Conservation (phyloP, 768 basidiomycete species). For the Kwoniella mangroviensis region DNA sequence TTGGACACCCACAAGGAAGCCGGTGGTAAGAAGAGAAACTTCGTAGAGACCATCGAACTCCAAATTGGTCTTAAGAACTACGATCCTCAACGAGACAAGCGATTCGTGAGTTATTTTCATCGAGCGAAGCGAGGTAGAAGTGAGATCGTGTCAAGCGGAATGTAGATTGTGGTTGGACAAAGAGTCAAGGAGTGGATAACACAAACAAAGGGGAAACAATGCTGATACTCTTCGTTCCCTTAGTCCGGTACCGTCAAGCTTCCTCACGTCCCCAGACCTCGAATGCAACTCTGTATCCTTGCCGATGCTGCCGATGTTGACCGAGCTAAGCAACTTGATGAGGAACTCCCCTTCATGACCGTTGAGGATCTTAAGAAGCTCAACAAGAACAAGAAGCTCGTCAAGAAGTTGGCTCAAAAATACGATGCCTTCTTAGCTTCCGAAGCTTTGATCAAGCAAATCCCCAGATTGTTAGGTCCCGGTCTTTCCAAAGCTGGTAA, state of each 20-base stretch:
- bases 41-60: conserved; percentile 60
- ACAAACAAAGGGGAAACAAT: background rate
- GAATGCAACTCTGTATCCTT: conserved; percentile 99
- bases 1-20: conserved; percentile 69
- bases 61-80: conserved; percentile 61
- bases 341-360: conserved; percentile 80
- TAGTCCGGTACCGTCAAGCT: conserved; percentile 65
- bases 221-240: background rate
- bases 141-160: background rate
- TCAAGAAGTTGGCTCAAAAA: conserved; percentile 99
- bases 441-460: conserved; percentile 98
- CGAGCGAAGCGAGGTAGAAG: background rate
- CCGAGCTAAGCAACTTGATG: conserved; percentile 55
- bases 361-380: conserved; percentile 99
- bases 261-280: conserved; percentile 94
- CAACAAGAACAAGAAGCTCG: conserved; percentile 99
- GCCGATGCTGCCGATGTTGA: conserved; percentile 99
- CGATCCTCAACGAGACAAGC: conserved; percentile 98
- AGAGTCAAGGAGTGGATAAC: background rate
- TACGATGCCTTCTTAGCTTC: conserved; percentile 99
- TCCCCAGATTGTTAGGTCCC: conserved; percentile 98
- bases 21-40: conserved; percentile 59
- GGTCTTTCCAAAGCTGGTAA: conserved; percentile 99
- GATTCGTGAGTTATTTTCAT: conserved; percentile 74
- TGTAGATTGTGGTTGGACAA: too few species aligned